phyloP scores from a whole-genome alignment of 228 moss, liverwort and hornwort genomes.

The Sphagnum magellanicum region DNA sequence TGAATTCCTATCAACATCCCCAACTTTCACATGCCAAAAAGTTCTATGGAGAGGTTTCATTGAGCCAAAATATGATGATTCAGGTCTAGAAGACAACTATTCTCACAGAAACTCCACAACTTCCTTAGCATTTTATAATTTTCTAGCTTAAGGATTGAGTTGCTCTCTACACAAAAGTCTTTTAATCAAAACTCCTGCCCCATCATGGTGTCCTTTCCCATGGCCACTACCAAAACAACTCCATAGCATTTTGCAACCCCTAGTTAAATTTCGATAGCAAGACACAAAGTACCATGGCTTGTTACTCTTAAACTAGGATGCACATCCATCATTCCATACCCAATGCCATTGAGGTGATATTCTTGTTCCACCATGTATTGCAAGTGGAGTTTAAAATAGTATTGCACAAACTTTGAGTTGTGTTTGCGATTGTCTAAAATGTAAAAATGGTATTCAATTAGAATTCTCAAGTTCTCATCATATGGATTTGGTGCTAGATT shows the following conservation, averaged over 20 bases:
- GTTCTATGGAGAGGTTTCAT: neutral
- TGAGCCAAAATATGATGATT: neutral
- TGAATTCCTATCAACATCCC: neutral
- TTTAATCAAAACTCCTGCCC: neutral
- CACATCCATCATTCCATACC: constrained; percentile 3
- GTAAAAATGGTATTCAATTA: neutral
- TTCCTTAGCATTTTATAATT: neutral
- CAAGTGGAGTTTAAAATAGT: neutral
- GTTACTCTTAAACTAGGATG: neutral
- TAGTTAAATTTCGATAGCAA: neutral
- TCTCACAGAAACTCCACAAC: neutral
- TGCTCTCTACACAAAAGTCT: neutral
- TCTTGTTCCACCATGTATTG: neutral
- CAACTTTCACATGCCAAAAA: neutral
- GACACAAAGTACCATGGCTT: neutral
- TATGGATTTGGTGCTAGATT: neutral
- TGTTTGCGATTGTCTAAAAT: neutral
- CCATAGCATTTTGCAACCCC: neutral
- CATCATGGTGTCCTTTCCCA: neutral
- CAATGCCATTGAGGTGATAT: neutral
- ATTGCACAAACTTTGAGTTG: neutral
- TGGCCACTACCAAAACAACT: neutral
- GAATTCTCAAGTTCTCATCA: neutral
- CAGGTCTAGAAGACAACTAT: neutral
- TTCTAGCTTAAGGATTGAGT: neutral